Evolutionary conservation across 257 asterid genomes (phyloP).

Genomic region (Rhazya stricta): DNA sequence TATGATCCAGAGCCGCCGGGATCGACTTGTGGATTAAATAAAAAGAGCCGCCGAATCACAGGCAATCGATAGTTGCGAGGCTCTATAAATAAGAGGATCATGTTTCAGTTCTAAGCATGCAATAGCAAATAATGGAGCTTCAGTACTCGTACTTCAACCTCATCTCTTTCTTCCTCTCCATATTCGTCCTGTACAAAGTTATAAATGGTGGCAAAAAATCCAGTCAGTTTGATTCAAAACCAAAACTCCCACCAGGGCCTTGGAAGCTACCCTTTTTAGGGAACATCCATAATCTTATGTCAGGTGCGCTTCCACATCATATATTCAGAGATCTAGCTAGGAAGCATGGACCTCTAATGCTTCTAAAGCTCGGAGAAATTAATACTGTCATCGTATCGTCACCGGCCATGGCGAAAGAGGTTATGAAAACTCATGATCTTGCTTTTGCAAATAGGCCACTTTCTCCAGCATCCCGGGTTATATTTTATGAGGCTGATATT

Average conservation of each 20-base stretch:
- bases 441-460: slow-evolving; percentile 22
- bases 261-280: slow-evolving; percentile 25
- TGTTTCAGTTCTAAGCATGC: no score
- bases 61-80: no score
- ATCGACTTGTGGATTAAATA: no score
- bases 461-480: not conserved
- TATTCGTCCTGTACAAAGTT: no score
- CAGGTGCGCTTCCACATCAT: slow-evolving; percentile 19
- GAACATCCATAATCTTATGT: slow-evolving; percentile 14
- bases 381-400: slow-evolving; percentile 11
- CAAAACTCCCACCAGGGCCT: slow-evolving; percentile 17
- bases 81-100: no score
- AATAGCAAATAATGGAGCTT: no score
- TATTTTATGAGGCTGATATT: slow-evolving; percentile 16
- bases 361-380: slow-evolving; percentile 22
- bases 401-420: slow-evolving; percentile 1
- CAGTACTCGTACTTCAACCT: not conserved
- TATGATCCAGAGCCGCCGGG: no score
- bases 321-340: slow-evolving; percentile 10
- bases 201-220: no score
- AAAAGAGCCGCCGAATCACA: no score
- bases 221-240: no score
- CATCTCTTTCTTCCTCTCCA: not conserved
- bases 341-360: slow-evolving; percentile 28
- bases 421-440: slow-evolving; percentile 22